A percentile compares a stretch with the other conserved stretches of the same genome.
These are phyloP conservation scores for Solanum sparsipilum DNA, from an alignment of 257 asterid species.

Conservation along the genomic window DNA sequence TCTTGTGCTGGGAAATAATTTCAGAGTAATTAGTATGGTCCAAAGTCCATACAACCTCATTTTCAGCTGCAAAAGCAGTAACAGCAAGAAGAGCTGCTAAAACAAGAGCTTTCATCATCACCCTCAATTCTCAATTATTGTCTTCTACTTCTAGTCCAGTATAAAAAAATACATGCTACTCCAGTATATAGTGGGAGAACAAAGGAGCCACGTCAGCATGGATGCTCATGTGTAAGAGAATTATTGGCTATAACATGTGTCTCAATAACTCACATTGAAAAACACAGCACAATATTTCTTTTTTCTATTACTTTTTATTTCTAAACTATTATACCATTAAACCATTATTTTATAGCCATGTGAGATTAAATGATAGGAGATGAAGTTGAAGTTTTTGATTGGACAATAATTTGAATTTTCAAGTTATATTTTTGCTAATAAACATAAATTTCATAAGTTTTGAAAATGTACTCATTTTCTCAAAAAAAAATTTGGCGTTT, in stretches of 20 bases:
- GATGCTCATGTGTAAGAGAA: not conserved
- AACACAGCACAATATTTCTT: not conserved
- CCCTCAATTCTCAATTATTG: not conserved
- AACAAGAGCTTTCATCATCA: not conserved
- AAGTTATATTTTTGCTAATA: not conserved
- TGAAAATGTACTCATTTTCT: not conserved
- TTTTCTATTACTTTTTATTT: not conserved
- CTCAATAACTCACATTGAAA: not conserved
- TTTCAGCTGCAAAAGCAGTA: conserved; percentile 20
- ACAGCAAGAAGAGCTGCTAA: conserved; percentile 8
- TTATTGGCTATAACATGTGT: not conserved
- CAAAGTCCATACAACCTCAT: conserved; percentile 44
- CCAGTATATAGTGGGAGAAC: not conserved
- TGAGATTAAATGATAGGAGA: not conserved
- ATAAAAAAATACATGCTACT: not conserved
- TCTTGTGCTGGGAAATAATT: conserved; percentile 29
- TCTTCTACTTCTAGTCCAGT: not conserved
- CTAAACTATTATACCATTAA: not conserved
- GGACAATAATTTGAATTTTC: not conserved
- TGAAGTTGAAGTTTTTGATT: no score
- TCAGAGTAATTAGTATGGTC: conserved; percentile 56
- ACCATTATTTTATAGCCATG: not conserved
- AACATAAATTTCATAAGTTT: not conserved
- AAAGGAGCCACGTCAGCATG: not conserved
- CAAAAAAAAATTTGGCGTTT: no score